Base-by-base conservation (phyloP, 23 red algal genomes). In the Gracilaria domingensis region DNA sequence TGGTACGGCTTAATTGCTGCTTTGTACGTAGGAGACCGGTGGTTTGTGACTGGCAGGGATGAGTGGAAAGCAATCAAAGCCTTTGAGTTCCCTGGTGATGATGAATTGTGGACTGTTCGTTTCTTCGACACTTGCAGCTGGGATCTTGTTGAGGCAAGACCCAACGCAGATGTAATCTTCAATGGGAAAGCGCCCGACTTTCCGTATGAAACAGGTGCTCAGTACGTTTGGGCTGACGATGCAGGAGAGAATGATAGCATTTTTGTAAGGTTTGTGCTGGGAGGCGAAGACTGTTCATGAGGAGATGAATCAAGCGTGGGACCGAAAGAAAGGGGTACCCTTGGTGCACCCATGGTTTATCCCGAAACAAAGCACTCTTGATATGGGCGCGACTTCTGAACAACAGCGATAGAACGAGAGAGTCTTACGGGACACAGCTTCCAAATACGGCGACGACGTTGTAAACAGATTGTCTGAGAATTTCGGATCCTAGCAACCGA, bases 1-100 rank as follows among this genome's bases (percentile, higher is more conserved):
- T 82, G 79, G 79, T 66, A 62, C 71, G 81, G 81, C 9, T 65
- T 85, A 36, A 66, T 85, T 70, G 81, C 59, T 38, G 81, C 51
- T 4, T 48, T 85, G 57, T 20, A 39, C 24, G 81, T 67, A 8
- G 81, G 60, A 69, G 58, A 47, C 29, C 54, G 57, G 20, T 65
- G 54, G 42, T 85, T 50, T 67, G 61, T 64, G 2, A 66, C 55
- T 7, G 81, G 81, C n/a, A 85, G 60, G 42, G 58, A 85, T 49
- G 81, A 85, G 48, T 85, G 81, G 81, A 65, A 66, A 69, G 81
- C 50, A 45, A 82, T 82, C 37, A 60, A 69, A 66, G 57, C 29
- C 3, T 62, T 50, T 50, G 36, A 85, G n/a, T 28, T 85, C 34
- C 72, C 72, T 11, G 72, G 72, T 9, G 39, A 77, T 77, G 72